These are phyloP conservation scores for Digitaria exilis DNA, from an alignment of 202 grass and related monocot species.

Conservation along the genomic window DNA sequence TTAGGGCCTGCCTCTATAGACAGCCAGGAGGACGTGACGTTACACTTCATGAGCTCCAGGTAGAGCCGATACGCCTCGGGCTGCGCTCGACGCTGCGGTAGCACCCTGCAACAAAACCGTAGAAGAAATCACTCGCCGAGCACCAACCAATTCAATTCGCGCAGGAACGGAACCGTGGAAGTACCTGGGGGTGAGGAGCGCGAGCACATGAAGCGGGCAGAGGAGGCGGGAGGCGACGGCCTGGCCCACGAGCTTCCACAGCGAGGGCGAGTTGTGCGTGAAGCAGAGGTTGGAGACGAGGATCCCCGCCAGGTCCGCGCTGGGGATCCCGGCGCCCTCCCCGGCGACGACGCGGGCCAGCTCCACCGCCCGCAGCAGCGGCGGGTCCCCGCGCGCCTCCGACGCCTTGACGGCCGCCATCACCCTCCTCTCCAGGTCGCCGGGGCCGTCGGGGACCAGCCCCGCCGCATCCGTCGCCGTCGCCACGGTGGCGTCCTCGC, in stretches of 20 bases:
- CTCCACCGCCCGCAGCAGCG: conserved; percentile 71
- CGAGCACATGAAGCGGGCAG: conserved; percentile 76
- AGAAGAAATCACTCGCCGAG: not conserved
- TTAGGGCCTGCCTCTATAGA: conserved; percentile 47
- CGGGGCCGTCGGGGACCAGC: not conserved
- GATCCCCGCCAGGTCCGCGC: conserved; percentile 71
- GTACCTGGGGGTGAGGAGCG: conserved; percentile 84
- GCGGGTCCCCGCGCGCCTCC: conserved; percentile 86
- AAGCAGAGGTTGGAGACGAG: conserved; percentile 96
- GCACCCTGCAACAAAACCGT: conserved; percentile 54
- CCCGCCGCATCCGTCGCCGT: not conserved
- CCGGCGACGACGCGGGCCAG: conserved; percentile 65
- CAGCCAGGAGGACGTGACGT: conserved; percentile 54
- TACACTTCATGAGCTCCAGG: conserved; percentile 69
- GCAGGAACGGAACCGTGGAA: not conserved
- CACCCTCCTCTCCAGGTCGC: conserved; percentile 59
- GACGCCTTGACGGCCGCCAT: conserved; percentile 81
- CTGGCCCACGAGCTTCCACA: conserved; percentile 97
- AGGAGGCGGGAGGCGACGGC: conserved; percentile 72
- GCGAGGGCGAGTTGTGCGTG: conserved; percentile 74
- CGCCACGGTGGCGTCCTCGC: conserved; percentile 25
- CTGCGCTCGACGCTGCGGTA: conserved; percentile 78
- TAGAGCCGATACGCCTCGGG: conserved; percentile 86
- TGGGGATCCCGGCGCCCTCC: conserved; percentile 60
- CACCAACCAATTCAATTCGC: not conserved